Percentiles rank a stretch among this genome's conserved stretches.
Evolutionary conservation across 257 asterid species (phyloP).

Genomic region (Linaria vulgaris): DNA sequence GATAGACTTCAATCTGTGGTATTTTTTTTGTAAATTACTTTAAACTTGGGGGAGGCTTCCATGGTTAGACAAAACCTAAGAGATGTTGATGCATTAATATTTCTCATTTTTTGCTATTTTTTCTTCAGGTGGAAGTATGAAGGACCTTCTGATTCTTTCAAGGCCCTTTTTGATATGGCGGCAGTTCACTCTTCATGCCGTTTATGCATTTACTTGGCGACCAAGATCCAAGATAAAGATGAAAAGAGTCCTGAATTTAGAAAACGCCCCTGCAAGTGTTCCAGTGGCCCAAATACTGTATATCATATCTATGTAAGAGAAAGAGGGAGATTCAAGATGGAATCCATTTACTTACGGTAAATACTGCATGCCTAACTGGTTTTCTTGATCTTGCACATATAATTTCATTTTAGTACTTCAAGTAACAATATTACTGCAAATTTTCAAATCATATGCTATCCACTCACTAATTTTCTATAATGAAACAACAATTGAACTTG

Average conservation of each 20-base stretch:
- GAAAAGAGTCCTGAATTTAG: slow-evolving; percentile 53
- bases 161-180: slow-evolving; percentile 99
- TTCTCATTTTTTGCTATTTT: neutral
- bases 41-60: too few relatives aligned
- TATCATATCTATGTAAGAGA: slow-evolving; percentile 83
- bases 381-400: neutral
- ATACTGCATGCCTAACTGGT: too few relatives aligned
- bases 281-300: slow-evolving; percentile 48
- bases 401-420: too few relatives aligned
- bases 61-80: too few relatives aligned
- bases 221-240: slow-evolving; percentile 60
- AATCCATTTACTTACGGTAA: slow-evolving; percentile 87
- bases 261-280: slow-evolving; percentile 93
- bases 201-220: slow-evolving; percentile 83
- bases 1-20: too few relatives aligned
- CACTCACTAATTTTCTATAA: too few relatives aligned
- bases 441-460: too few relatives aligned
- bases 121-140: slow-evolving; percentile 82
- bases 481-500: too few relatives aligned
- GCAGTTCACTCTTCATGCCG: slow-evolving; percentile 99
- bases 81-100: too few relatives aligned
- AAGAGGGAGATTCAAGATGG: slow-evolving; percentile 82
- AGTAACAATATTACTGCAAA: too few relatives aligned
- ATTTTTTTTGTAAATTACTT: too few relatives aligned
- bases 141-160: slow-evolving; percentile 94